phyloP scores from a whole-genome alignment of 306 rosid species.

The Cicer cuneatum region DNA sequence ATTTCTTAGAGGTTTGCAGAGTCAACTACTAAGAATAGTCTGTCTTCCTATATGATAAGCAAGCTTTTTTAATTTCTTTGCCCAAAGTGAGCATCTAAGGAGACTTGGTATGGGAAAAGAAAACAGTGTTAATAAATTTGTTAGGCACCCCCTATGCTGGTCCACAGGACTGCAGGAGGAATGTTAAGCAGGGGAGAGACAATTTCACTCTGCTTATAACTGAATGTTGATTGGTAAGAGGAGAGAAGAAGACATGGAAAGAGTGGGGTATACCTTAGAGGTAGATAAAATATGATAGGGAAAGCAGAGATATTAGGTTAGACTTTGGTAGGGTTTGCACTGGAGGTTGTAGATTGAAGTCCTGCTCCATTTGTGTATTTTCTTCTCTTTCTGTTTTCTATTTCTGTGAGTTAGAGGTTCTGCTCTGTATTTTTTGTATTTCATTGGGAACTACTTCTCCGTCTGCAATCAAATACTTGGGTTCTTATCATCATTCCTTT shows the following conservation, averaged over 20 bases:
- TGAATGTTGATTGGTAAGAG: background rate
- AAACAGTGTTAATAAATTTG: background rate
- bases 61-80: background rate
- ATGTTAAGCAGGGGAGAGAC: background rate
- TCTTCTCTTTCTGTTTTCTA: background rate
- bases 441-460: background rate
- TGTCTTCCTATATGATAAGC: constrained; percentile 7
- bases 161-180: background rate
- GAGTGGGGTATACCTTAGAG: background rate
- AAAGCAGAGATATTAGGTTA: background rate
- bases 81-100: constrained; percentile 12
- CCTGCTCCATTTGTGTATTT: background rate
- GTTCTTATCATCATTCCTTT: background rate
- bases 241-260: background rate
- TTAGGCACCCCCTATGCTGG: background rate
- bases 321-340: constrained; percentile 1
- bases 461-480: background rate
- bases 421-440: constrained; percentile 8
- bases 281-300: constrained; percentile 7
- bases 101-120: background rate
- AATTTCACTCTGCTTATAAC: background rate
- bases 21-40: background rate
- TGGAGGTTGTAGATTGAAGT: background rate
- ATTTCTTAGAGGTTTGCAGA: constrained; percentile 11
- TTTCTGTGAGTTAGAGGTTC: background rate